Evolutionary conservation across 768 basidiomycete genomes (phyloP), one percentile per base, ranked within the genome.

Genomic region (Tylopilus rubrobrunneus): DNA sequence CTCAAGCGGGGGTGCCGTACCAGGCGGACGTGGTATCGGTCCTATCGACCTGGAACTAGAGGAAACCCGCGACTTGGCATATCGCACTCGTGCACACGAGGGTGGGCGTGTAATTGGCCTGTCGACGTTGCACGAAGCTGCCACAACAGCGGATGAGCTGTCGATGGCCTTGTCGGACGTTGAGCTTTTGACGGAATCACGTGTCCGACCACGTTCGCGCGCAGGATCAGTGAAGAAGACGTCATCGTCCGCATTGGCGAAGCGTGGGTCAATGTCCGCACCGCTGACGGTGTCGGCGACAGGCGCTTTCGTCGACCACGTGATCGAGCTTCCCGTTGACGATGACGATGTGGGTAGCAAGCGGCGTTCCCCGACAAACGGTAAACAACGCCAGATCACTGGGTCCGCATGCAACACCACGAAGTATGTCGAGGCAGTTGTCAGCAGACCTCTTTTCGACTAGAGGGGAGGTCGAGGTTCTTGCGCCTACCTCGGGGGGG

Each of bases 21-120:
- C 62, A 31, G 64, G 68, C 34, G 68, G 67, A 53, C 62, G 66
- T 39, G 57, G 71, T 28, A 33, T 69, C 5, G 68, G 65, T 4
- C 45, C 8, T 7, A 53, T 68, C 9, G 57, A 66, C n/a, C 14
- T 63, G 10, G 59, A 65, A 5, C 41, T 40, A 4, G 70, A 71
- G 5, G 58, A 66, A 44, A 33, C 23, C 9, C 62, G 60, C 6
- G 62, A 70, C 28, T 46, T 40, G 7, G 53, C 54, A 11, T 53
- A 61, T 41, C 51, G 21, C 34, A 15, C 12, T 12, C 60, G 57
- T 40, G 29, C n/a, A 2, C 37, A 15, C 27, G 21, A 21, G 23
- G 9, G 14, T 25, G 23, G 21, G 15, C 4, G 14, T 17, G 7
- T 9, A 7, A 3, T 12, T n/a, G 19, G 21, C 21, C 3, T 14